Conservation (phyloP, 2,329 filamentous ascomycete genomes). For the Cyanodermella asteris region DNA sequence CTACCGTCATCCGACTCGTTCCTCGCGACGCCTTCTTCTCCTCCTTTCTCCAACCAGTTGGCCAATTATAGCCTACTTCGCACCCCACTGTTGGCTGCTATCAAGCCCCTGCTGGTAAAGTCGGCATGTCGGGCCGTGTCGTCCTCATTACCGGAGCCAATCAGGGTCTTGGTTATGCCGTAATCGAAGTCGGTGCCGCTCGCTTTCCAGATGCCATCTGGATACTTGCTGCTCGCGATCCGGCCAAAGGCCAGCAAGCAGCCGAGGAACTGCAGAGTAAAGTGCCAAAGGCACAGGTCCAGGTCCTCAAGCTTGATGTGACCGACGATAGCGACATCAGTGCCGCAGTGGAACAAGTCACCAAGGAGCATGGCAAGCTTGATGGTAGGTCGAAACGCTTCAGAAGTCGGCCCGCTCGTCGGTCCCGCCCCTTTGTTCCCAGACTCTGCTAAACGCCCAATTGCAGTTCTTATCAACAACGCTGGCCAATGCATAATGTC, state of each 20-base stretch:
- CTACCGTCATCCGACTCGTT: too few species aligned
- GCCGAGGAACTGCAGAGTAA: slow-evolving; percentile 9
- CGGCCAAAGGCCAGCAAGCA: slow-evolving; percentile 11
- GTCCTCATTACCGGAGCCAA: slow-evolving; percentile 17
- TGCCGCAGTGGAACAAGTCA: slow-evolving; percentile 8
- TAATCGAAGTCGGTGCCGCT: slow-evolving; percentile 12
- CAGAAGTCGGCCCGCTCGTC: not conserved
- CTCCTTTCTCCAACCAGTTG: too few species aligned
- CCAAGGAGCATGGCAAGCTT: slow-evolving; percentile 9
- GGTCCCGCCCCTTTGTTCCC: too few species aligned
- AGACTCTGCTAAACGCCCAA: not conserved
- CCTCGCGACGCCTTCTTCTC: too few species aligned
- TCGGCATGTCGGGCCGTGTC: too few species aligned
- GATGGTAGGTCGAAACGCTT: slow-evolving; percentile 9
- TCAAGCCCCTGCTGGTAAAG: too few species aligned
- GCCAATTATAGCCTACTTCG: too few species aligned
- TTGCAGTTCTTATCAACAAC: slow-evolving; percentile 19
- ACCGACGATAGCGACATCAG: slow-evolving; percentile 11
- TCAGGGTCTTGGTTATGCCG: slow-evolving; percentile 15
- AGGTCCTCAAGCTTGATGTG: slow-evolving; percentile 12
- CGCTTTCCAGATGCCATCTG: slow-evolving; percentile 10
- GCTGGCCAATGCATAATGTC: slow-evolving; percentile 15
- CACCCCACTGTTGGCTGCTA: too few species aligned
- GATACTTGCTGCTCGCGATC: slow-evolving; percentile 12
- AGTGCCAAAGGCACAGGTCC: slow-evolving; percentile 8